Conservation (phyloP, 345 rosid genomes). For the Salix suchowensis region DNA sequence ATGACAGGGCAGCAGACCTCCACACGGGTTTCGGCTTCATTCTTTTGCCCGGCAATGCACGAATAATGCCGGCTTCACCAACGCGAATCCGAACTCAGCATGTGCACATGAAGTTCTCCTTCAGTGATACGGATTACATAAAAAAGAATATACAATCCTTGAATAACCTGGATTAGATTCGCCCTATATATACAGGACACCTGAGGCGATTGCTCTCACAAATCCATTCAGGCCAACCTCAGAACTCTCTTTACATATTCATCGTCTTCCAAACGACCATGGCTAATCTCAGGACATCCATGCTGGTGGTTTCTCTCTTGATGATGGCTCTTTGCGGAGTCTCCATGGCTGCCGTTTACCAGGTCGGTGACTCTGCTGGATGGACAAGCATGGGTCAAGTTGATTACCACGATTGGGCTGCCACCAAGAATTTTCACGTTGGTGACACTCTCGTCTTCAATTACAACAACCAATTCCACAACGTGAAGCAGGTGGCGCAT, state of each 20-base stretch:
- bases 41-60: no score
- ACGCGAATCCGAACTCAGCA: conserved; percentile 26
- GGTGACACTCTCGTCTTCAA: background rate
- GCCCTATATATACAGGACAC: no score
- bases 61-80: no score
- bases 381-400: background rate
- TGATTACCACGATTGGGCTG: conserved; percentile 1
- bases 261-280: no score
- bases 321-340: background rate
- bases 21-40: no score
- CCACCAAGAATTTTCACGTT: background rate
- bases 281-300: no score
- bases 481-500: conserved; percentile 28
- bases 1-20: no score
- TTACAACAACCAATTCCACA: conserved; percentile 26
- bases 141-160: background rate
- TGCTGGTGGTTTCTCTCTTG: no score
- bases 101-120: background rate
- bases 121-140: background rate
- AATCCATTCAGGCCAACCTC: no score
- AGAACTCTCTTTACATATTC: no score
- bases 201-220: no score
- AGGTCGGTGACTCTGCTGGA: conserved; percentile 1
- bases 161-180: no score
- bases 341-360: background rate